Base-by-base conservation (phyloP, 176 grass and related monocot genomes). In the Triticum aestivum region DNA sequence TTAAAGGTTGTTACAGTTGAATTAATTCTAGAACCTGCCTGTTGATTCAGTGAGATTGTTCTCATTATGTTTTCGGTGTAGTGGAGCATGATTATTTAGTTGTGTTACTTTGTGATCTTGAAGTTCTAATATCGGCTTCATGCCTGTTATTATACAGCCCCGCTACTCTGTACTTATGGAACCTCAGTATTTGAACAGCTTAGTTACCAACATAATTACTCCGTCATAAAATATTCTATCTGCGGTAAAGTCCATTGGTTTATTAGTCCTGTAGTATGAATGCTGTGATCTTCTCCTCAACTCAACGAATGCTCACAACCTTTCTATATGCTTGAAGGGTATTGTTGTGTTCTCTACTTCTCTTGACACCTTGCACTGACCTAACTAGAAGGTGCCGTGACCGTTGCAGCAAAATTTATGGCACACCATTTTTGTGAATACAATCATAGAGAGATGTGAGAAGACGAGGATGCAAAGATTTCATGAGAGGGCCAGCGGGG, bases 1-100 rank as follows among this genome's bases (percentile, higher is more conserved):
- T 90, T 73, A 97, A 97, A 94, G 95, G 95, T 97, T 77, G 83
- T 86, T 90, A 70, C 39, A 77, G 38, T 83, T 79, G 45, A 84
- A 77, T 33, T 91, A 73, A 84, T 84, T 84, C 59, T 69, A 84
- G 24, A 80, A 87, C 79, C 51, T 91, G 37, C 49, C 42, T 66
- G 47, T 65, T 89, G 82, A 75, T 84, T 84, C 41, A 61, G 68
- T 39, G 86, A 84, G 74, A 67, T 42, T 75, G 64, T 61, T 61
- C 77, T 79, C 26, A 61, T 74, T 68, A 83, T 67, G 34, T 32
- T 82, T 77, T 61, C 4, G 49, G 49, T 84, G 45, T 85, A 78
- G 38, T 26, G 49, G 38, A 84, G 74, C 85, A 87, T 83, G 45
- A 73, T 83, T 80, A 37, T 74, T 87, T 84, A 47, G 44, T 75